Base-by-base conservation (phyloP, 225 moss, liverwort and hornwort species). In the Polytrichum commune region DNA sequence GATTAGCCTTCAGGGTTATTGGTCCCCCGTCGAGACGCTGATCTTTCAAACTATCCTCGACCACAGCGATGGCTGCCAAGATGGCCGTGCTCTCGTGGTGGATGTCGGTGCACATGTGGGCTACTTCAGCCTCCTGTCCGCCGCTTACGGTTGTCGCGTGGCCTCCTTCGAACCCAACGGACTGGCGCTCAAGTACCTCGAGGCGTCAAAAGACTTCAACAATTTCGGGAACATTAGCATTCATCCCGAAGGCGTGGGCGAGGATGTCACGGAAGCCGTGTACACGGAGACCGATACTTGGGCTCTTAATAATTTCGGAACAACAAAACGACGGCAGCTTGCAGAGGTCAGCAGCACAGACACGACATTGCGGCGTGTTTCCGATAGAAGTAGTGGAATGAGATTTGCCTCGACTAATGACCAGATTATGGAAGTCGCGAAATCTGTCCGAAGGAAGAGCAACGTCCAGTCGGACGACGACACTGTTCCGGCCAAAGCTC, bases 41-140 rank as follows among this genome's bases (percentile, higher is more conserved):
- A 87, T 84, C 54, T 84, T 87, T 53, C 87, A 77, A 69, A 71
- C 81, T 32, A 76, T 87, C 4, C 35, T 87, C 1, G 18, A 19
- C 0, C 63, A 18, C 1, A 62, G 74, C 30, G 72, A 84, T n/a
- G 78, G 81, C 72, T 81, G 84, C 74, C 8, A 28, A 0, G 38
- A 77, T 5, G 82, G 73, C 27, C 56, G 65, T n/a, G 67, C 77
- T 23, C 57, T 83, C 0, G 83, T 86, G n/a, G 24, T 86, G 55
- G 86, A 86, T 64, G 76, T 86, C 26, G 86, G 86, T 19, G 80
- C 86, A 23, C 83, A 86, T 20, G 83, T 86, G 0, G 86, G 86
- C 20, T 86, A 83, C 76, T 86, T 86, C 55, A 77, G 78, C 7
- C 78, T 86, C 57, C 67, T 86, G 5, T 73, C 83, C 2, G 83